Conservation (phyloP, 139 green algal genomes). For the Coccomyxa sp. region DNA sequence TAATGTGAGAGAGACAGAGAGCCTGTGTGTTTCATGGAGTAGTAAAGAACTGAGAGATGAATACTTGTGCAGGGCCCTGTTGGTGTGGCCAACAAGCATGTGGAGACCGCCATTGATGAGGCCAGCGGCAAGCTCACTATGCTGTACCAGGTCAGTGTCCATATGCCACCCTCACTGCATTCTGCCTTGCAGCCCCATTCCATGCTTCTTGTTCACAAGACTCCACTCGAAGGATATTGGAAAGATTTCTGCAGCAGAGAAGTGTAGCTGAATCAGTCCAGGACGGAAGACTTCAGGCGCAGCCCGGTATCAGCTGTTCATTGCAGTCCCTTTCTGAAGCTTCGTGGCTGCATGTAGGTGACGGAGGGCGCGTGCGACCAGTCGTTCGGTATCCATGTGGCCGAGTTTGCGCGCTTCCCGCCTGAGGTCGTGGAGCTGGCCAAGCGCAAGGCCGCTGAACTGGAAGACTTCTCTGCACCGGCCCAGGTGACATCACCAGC, state of each 20-base stretch:
- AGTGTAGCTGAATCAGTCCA: background rate
- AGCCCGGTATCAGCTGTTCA: background rate
- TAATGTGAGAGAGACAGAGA: background rate
- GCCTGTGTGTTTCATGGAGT: no score
- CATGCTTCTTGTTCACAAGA: background rate
- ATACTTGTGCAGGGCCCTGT: conserved; percentile 20
- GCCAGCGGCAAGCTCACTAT: conserved; percentile 80
- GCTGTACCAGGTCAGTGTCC: conserved; percentile 76
- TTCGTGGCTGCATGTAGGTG: conserved; percentile 22
- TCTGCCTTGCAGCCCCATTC: background rate
- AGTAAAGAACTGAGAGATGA: background rate
- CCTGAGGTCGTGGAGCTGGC: conserved; percentile 72
- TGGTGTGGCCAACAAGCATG: conserved; percentile 79
- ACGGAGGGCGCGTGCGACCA: conserved; percentile 80
- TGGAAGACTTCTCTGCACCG: conserved; percentile 57
- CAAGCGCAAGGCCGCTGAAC: conserved; percentile 60
- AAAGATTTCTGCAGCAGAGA: background rate
- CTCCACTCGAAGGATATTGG: background rate
- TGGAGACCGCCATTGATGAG: conserved; percentile 64
- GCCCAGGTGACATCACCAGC: background rate
- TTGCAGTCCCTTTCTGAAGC: background rate
- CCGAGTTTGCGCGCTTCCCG: conserved; percentile 88
- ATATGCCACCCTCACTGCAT: background rate
- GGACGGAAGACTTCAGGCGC: background rate
- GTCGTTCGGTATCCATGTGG: conserved; percentile 93